Base-by-base conservation (phyloP, 805 yeast species). In the Helenozyma baotianmanensis region DNA sequence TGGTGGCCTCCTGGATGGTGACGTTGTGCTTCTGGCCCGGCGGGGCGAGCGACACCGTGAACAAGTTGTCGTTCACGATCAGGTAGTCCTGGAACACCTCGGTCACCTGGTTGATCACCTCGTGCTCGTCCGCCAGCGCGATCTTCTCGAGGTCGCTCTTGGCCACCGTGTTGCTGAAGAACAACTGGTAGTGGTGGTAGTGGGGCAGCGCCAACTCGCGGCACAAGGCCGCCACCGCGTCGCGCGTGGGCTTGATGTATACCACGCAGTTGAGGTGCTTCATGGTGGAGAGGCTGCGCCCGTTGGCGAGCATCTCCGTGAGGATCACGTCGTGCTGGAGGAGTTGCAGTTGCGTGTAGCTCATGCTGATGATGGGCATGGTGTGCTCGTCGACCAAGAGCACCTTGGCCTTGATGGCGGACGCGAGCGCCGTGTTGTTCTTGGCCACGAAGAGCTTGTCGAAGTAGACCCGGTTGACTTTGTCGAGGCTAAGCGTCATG, bases 81-180 rank as follows among this genome's bases (percentile, higher is more conserved):
- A 76, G 68, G 53, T 82, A 89, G 57, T 92, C 97, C 47, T 81
- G 84, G 53, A 87, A 92, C 24, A 89, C 53, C 52, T 92, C 98
- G 32, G 82, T 78, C 4, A 92, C 87, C 38, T 74, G 74, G 4
- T 70, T 62, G 8, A 92, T 82, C 8, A 78, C 76, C 53, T 90
- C 97, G 48, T 79, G 68, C 51, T 85, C 92, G 56, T 92, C 99
- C 3, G 85, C 74, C 56, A 87, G 96, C 0, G 98, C 97, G 29
- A 92, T 54, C 31, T 84, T 70, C 54, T 92, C 99, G 45, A 92
- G 57, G 42, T 85, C 83, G 16, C 79, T 67, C 59, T 90, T 92
- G 32, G 77, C 69, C 19, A 89, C 71, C 11, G 77, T 65, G 54
- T 88, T 88, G 53, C 78, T 82, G 67, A 90, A 87, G 49, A 70